A percentile compares a stretch with the other conserved stretches of the same genome.
These are phyloP conservation scores for Oxyria digyna DNA, from an alignment of 148 eudicot genomes.

Conservation along the genomic window DNA sequence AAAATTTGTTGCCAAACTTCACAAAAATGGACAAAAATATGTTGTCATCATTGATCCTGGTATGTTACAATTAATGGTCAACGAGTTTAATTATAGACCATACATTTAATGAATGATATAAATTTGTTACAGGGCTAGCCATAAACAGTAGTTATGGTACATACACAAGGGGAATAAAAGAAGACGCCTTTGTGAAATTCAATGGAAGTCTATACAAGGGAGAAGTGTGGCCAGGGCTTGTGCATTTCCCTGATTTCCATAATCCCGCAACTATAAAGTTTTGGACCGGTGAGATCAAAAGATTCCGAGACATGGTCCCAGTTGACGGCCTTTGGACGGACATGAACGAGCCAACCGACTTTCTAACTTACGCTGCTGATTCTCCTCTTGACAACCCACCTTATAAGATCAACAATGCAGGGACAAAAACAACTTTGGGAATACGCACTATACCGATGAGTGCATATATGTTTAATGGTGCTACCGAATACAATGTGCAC, in stretches of 20 bases:
- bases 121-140: slow-evolving; percentile 36
- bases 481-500: slow-evolving; percentile 32
- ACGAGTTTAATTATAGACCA: too few relatives aligned
- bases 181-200: slow-evolving; percentile 50
- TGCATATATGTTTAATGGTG: slow-evolving; percentile 17
- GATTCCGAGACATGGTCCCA: slow-evolving; percentile 38
- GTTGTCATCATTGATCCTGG: slow-evolving; percentile 43
- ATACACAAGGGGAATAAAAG: slow-evolving; percentile 53
- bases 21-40: slow-evolving; percentile 33
- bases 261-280: slow-evolving; percentile 32
- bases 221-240: slow-evolving; percentile 80
- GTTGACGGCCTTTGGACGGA: slow-evolving; percentile 86
- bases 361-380: slow-evolving; percentile 33
- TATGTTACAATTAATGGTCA: too few relatives aligned
- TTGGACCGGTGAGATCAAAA: slow-evolving; percentile 53
- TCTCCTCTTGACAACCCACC: slow-evolving; percentile 65
- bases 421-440: slow-evolving; percentile 25
- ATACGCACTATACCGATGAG: slow-evolving; percentile 44
- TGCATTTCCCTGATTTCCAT: slow-evolving; percentile 71
- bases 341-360: slow-evolving; percentile 88
- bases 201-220: slow-evolving; percentile 52
- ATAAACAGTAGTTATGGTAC: slow-evolving; percentile 46
- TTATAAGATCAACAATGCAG: slow-evolving; percentile 57
- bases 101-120: too few relatives aligned
- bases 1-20: slow-evolving; percentile 25